Evolutionary conservation across 1,139 yeast genomes (phyloP).

Genomic region (Kodamaea fungicola): DNA sequence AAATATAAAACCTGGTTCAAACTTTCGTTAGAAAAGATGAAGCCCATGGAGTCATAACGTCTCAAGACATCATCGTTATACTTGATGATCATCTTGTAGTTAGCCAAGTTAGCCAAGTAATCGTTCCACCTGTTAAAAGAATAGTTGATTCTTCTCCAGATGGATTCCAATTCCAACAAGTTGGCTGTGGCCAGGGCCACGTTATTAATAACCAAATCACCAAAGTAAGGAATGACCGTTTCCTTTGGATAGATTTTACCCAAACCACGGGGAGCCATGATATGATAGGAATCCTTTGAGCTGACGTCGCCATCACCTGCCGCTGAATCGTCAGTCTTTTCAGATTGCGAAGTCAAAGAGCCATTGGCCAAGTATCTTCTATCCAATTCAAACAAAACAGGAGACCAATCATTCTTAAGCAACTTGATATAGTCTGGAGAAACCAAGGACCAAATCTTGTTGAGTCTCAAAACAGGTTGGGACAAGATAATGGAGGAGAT

Average conservation of each 20-base stretch:
- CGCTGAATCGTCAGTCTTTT: slow-evolving; percentile 7
- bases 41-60: slow-evolving; percentile 45
- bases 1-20: slow-evolving; percentile 43
- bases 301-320: slow-evolving; percentile 6
- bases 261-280: slow-evolving; percentile 85
- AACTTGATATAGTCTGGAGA: slow-evolving; percentile 57
- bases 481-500: slow-evolving; percentile 83
- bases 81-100: slow-evolving; percentile 36
- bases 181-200: slow-evolving; percentile 30
- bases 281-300: slow-evolving; percentile 56
- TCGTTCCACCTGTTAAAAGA: slow-evolving; percentile 83
- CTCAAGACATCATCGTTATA: slow-evolving; percentile 44
- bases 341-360: slow-evolving; percentile 10
- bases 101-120: slow-evolving; percentile 44
- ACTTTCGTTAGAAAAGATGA: slow-evolving; percentile 45
- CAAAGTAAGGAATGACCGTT: slow-evolving; percentile 85
- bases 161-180: slow-evolving; percentile 58
- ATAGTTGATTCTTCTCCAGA: slow-evolving; percentile 65
- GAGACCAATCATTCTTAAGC: slow-evolving; percentile 86
- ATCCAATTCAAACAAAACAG: slow-evolving; percentile 85
- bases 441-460: slow-evolving; percentile 74
- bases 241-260: slow-evolving; percentile 76
- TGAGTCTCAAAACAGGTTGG: slow-evolving; percentile 72
- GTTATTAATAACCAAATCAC: slow-evolving; percentile 56
- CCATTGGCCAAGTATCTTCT: slow-evolving; percentile 59